Base-by-base conservation (phyloP, 331 rosid genomes). In the Malus hybrid region DNA sequence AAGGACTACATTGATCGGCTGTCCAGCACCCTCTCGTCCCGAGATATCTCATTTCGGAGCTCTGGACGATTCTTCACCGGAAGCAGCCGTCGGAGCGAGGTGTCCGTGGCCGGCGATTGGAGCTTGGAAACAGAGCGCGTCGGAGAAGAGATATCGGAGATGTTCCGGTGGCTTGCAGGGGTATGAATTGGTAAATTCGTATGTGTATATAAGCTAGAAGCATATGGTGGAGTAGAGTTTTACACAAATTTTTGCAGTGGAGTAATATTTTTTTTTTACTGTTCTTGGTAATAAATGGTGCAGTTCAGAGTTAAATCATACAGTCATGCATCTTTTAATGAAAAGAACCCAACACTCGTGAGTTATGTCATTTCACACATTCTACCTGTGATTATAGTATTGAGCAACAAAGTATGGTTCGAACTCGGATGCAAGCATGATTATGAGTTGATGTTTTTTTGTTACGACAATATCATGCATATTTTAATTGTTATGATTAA, bases 91-190 rank as follows among this genome's bases (percentile, higher is more conserved):
- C 90, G 90, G 76, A 93, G 90, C 33, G 97, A 93, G 77, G 46
- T 78, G 10, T 42, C 75, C 27, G 78, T 50, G 0, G 72, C 29
- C 28, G 88, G 81, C 31, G 97, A 94, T 0, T 90, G 82, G 77
- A 90, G 87, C 42, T 13, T 90, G 19, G 98, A 94, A 39, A 82
- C 87, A 4, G 69, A 71, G 61, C 65, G 91, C 70, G 81, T 88
- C 5, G 98, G 98, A 6, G 93, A 88, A 32, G 98, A 94, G 81
- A 86, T 94, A 6, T 82, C 86, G 56, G 98, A 94, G 69, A 74
- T 88, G 76, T 94, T 94, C 74, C 90, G 98, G 10, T 94, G 98
- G 98, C 86, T 90, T 4, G 88, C 96, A 75, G 98, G 94, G 91
- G 95, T 90, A 87, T 91, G 76, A 90, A n/a, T 42, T 34, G 27